Conservation (phyloP, 169 alveolate species). For the Amoebophrya sp. region DNA sequence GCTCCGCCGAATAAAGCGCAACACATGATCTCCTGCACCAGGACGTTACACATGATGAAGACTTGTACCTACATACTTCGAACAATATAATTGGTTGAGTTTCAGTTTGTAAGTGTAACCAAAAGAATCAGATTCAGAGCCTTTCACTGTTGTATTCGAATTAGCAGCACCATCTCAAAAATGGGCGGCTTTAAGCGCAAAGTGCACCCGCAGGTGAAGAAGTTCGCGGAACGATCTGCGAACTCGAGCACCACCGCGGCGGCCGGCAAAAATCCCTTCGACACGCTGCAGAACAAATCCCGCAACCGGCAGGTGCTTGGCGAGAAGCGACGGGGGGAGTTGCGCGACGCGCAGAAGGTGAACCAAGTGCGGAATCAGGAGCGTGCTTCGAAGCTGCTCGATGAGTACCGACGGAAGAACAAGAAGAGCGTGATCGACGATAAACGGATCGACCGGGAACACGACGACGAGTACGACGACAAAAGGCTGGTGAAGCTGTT, state of each 20-base stretch:
- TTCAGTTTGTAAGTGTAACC: too few relatives aligned
- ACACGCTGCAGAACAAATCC: neutral
- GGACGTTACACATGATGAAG: too few relatives aligned
- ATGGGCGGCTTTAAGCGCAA: neutral
- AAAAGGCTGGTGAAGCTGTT: neutral
- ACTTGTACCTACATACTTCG: too few relatives aligned
- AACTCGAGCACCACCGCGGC: neutral
- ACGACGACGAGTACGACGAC: neutral
- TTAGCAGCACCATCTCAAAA: neutral
- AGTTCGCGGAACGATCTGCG: neutral
- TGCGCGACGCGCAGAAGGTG: constrained; percentile 22
- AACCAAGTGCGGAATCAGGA: neutral
- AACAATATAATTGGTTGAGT: too few relatives aligned
- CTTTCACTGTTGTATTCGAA: too few relatives aligned
- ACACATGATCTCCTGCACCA: too few relatives aligned
- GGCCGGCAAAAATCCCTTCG: constrained; percentile 19
- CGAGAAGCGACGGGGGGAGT: neutral
- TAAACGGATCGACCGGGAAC: neutral
- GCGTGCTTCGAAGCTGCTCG: neutral
- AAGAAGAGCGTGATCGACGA: neutral
- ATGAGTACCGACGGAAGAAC: neutral
- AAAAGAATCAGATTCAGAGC: too few relatives aligned
- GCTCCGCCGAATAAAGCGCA: too few relatives aligned
- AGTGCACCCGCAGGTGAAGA: neutral
- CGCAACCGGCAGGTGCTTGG: neutral